Percentiles rank a stretch among this genome's conserved stretches.
Evolutionary conservation across 441 rosid genomes (phyloP).

Genomic region (Populus hybrid): DNA sequence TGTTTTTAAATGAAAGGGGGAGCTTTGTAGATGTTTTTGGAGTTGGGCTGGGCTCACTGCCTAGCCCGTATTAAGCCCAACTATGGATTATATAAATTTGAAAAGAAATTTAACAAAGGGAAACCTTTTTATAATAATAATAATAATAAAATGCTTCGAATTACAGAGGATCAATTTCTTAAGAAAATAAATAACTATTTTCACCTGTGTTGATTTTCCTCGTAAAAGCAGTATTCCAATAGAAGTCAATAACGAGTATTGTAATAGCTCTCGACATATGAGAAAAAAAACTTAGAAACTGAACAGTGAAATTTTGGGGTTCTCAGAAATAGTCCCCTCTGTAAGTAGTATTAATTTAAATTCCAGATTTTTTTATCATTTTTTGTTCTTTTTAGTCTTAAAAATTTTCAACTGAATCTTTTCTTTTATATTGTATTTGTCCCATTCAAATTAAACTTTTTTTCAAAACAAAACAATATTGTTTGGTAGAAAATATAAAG

Average conservation of each 20-base stretch:
- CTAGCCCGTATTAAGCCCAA: not conserved
- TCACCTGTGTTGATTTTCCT: not conserved
- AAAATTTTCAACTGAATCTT: not conserved
- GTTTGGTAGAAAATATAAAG: not conserved
- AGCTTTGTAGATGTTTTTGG: not conserved
- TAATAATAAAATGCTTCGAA: not conserved
- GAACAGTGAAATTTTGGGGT: not conserved
- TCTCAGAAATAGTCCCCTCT: not conserved
- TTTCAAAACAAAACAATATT: too few species aligned
- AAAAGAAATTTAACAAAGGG: not conserved
- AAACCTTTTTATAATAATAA: not conserved
- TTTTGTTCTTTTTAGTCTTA: not conserved
- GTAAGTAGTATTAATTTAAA: too few species aligned
- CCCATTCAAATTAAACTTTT: not conserved
- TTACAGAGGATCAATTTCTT: not conserved
- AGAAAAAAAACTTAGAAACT: too few species aligned
- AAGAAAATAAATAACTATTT: too few species aligned
- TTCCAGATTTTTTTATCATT: not conserved
- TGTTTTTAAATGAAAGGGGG: not conserved
- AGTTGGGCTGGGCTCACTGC: not conserved
- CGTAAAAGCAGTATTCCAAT: not conserved
- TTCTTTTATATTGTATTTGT: too few species aligned
- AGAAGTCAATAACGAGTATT: not conserved
- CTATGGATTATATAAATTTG: not conserved
- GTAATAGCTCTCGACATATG: not conserved